Evolutionary conservation across 805 yeast genomes (phyloP), one percentile per base, ranked within the genome.

Genomic region (Ogataea philodendri): DNA sequence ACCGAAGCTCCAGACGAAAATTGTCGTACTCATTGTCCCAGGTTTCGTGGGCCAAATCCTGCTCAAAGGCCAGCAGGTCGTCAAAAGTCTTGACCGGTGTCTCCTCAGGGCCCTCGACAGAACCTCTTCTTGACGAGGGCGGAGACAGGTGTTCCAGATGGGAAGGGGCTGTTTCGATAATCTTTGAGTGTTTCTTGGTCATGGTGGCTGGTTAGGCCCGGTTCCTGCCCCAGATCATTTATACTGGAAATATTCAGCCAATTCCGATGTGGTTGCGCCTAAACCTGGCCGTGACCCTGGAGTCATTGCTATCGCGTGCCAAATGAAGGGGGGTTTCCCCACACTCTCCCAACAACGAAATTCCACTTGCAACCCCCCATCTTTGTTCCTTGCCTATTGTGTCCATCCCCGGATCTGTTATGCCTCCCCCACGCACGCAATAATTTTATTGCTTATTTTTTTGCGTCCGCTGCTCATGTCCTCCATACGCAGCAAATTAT

Each of bases 11-110:
- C 18, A 48, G 29, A 22, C 48, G 54, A 35, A 36, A 49, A 32
- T 48, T 46, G 32, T 49, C 54, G 39, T 29, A 49, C 29, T 49
- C 54, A 23, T 49, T 49, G 35, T 49, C 54, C 52, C 52, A 49
- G 11, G 51, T 49, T 51, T 80, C 87, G 52, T 78, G 84, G 46
- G 77, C 70, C 39, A 81, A 60, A 56, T 64, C 81, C 16, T 70
- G 67, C 50, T 78, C 84, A 54, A 81, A 81, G 11, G 76, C 65
- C 14, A 62, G 58, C 41, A 81, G 59, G 44, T 77, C 83, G 30
- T 81, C 87, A 60, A 81, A 81, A 21, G 39, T 46, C 30, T 44
- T 49, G 25, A 51, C 26, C 10, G 51, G 45, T 7, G 59, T 57
- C 22, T 54, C 56, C 19, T n/a, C n/a, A n/a, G n/a, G n/a, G n/a